These are phyloP conservation scores for Lipomyces chichibuensis DNA, from an alignment of 805 yeast genomes.

Conservation along the genomic window DNA sequence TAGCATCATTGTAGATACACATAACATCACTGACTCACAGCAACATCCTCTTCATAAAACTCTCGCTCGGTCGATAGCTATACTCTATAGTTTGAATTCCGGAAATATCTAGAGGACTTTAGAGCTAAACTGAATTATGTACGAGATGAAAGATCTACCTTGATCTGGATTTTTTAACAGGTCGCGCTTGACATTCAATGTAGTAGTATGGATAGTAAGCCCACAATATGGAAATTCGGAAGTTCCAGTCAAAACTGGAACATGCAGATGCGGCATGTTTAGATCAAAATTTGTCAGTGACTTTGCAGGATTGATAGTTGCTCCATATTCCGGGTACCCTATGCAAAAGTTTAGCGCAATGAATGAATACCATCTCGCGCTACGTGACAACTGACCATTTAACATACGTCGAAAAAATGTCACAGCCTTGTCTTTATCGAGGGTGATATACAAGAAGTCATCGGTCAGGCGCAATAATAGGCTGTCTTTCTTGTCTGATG, in stretches of 20 bases:
- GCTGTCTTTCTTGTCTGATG: conserved; percentile 39
- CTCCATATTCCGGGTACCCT: conserved; percentile 52
- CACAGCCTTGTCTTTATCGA: conserved; percentile 44
- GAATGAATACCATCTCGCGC: not conserved
- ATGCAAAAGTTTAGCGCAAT: not conserved
- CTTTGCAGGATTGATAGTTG: conserved; percentile 49
- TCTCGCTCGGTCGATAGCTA: conserved; percentile 7
- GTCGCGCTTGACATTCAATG: conserved; percentile 26
- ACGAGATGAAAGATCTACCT: conserved; percentile 3
- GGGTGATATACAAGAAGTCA: conserved; percentile 76
- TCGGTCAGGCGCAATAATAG: conserved; percentile 72
- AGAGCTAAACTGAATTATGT: not conserved
- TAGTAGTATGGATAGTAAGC: conserved; percentile 17
- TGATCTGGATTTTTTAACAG: conserved; percentile 9
- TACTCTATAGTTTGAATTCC: conserved; percentile 17
- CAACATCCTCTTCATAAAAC: conserved; percentile 6
- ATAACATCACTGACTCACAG: conserved; percentile 10
- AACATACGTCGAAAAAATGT: conserved; percentile 42
- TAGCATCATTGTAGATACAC: not conserved
- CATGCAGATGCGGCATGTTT: not conserved
- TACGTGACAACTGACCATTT: conserved; percentile 12
- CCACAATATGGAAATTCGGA: conserved; percentile 34
- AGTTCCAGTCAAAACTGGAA: conserved; percentile 6
- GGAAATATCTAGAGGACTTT: conserved; percentile 10
- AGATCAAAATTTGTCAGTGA: conserved; percentile 42